These are phyloP conservation scores for Diaporthe sp. DNA, from an alignment of 2,329 filamentous ascomycete species.

Conservation along the genomic window DNA sequence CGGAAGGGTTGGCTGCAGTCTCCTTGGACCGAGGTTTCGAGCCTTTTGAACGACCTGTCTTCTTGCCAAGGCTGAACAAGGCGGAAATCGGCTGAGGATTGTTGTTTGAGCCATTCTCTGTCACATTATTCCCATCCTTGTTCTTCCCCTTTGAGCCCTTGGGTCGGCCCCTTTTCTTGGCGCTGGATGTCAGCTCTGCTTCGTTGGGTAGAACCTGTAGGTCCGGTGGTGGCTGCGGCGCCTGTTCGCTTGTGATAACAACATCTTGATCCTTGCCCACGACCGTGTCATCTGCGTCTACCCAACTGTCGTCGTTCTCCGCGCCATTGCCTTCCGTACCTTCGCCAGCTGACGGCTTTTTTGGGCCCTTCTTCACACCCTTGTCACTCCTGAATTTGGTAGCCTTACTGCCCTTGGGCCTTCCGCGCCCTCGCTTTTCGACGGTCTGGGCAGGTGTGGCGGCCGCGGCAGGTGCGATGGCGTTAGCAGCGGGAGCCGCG, in stretches of 20 bases:
- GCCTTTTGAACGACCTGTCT: constrained; percentile 59
- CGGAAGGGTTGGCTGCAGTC: constrained; percentile 5
- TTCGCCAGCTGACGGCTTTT: constrained; percentile 43
- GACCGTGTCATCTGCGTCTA: constrained; percentile 58
- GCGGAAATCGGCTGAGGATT: constrained; percentile 35
- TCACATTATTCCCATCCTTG: constrained; percentile 49
- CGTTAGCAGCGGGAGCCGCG: constrained; percentile 47
- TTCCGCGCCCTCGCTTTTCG: constrained; percentile 63
- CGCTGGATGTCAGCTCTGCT: constrained; percentile 44
- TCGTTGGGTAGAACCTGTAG: constrained; percentile 8
- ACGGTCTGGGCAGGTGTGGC: constrained; percentile 40
- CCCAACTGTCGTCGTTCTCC: constrained; percentile 59
- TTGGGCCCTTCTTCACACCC: constrained; percentile 62
- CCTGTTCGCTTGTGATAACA: constrained; percentile 16
- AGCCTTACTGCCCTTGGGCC: constrained; percentile 70
- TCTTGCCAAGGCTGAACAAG: constrained; percentile 42
- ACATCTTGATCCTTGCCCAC: constrained; percentile 27
- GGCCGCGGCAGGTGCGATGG: constrained; percentile 41
- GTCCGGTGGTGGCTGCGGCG: constrained; percentile 23
- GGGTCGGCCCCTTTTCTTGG: constrained; percentile 62
- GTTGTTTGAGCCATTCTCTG: constrained; percentile 20
- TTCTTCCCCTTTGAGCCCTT: constrained; percentile 67
- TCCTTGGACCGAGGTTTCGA: constrained; percentile 60
- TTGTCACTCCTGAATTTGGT: constrained; percentile 64
- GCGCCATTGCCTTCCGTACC: constrained; percentile 25